Percentiles rank a stretch among this genome's conserved stretches.
Conservation (phyloP, 1,139 yeast species). For the Pneumocystis oryctolagi region DNA sequence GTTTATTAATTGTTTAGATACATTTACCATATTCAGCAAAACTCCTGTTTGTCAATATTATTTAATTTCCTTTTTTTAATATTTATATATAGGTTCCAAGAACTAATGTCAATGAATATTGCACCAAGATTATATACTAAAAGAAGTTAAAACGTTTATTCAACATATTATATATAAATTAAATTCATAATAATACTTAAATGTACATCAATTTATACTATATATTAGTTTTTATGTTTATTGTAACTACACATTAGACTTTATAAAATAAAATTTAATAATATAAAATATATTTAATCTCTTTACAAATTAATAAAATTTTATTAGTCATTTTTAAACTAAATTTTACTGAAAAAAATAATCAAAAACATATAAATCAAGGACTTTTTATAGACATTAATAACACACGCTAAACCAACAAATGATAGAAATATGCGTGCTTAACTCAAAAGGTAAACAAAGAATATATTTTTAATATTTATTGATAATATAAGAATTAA, state of each 20-base stretch:
- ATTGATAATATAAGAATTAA: not conserved
- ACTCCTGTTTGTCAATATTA: not conserved
- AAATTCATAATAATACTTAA: not conserved
- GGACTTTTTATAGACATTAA: no score
- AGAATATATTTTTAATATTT: not conserved
- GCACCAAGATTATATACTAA: constrained; percentile 10
- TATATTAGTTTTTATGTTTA: not conserved
- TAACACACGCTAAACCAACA: no score
- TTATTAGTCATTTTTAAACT: not conserved
- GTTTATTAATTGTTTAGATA: not conserved
- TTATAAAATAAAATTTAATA: not conserved
- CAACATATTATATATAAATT: not conserved
- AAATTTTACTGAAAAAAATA: not conserved
- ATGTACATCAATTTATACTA: not conserved
- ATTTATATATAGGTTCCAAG: not conserved
- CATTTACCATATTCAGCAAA: constrained; percentile 1
- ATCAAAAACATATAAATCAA: not conserved
- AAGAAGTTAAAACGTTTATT: not conserved
- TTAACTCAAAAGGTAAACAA: no score
- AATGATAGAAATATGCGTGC: no score
- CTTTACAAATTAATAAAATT: not conserved
- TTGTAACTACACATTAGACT: not conserved
- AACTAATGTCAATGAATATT: constrained; percentile 96
- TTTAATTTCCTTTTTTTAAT: not conserved
- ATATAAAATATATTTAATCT: not conserved